Base-by-base conservation (phyloP, 2,329 filamentous ascomycete species). In the Salinomyces thailandicus region DNA sequence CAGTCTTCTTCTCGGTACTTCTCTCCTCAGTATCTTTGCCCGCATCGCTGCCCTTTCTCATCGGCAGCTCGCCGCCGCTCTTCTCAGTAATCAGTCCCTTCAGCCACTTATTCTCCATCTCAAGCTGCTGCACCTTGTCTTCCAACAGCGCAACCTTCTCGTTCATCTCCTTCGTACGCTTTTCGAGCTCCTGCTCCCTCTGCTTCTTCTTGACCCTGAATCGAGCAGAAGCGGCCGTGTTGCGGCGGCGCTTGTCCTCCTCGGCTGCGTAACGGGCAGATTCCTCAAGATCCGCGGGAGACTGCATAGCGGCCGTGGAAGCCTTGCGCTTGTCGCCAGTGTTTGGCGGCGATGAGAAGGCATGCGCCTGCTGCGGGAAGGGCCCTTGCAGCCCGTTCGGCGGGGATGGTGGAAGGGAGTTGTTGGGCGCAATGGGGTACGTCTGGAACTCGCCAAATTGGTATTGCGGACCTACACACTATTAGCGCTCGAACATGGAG, bases 131-230 rank as follows among this genome's bases (percentile, higher is more conserved):
- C 19, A 70, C 63, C 31, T 64, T 61, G 31, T 58, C 54, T 51
- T 69, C 66, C 36, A 69, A 57, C 11, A 55, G 44, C 27, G 49
- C 53, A 36, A 69, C 63, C 46, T 66, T 63, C 41, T 69, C 67
- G 20, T 57, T 58, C 63, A 70, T 69, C 35, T 69, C 67, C 53
- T 67, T 68, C 33, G 66, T 60, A 14, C 61, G 61, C 58, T 68
- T 66, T 59, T 71, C 67, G 29, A 71, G 61, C 6, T 62, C 64
- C 46, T 67, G 64, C 52, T 71, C 67, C 31, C 67, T 64, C 52
- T 70, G 66, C 64, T 71, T 71, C 66, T 71, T 71, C 61, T 71
- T 71, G 43, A 71, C 62, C 31, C 67, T 64, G 62, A 71, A 71
- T 29, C 67, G 64, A 12, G 67, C 67, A 38, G 61, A 65, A n/a